A percentile compares a stretch with the other conserved stretches of the same genome.
These are phyloP conservation scores for Setomelanomma holmii DNA, from an alignment of 2,329 filamentous ascomycete species.

Conservation along the genomic window DNA sequence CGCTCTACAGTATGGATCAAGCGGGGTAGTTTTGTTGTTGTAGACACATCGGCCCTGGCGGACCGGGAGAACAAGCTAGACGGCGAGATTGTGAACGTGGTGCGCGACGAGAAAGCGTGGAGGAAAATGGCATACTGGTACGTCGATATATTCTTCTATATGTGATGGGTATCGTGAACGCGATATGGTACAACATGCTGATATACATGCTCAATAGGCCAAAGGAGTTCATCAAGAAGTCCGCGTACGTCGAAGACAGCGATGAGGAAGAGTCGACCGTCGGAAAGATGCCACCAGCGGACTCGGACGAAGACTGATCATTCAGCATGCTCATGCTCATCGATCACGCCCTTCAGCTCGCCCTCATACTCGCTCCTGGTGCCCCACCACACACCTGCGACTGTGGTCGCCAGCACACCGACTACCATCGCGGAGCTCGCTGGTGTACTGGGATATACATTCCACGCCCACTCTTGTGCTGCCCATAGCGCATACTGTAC, in stretches of 20 bases:
- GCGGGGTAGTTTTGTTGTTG: conserved; percentile 83
- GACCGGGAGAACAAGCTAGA: conserved; percentile 77
- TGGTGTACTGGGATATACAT: conserved; percentile 83
- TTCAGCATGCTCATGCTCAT: conserved; percentile 42
- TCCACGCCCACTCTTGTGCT: conserved; percentile 91
- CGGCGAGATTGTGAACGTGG: conserved; percentile 92
- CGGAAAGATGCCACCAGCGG: conserved; percentile 84
- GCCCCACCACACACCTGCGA: conserved; percentile 68
- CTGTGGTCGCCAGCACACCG: conserved; percentile 70
- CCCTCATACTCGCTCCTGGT: conserved; percentile 55
- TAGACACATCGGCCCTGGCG: conserved; percentile 73
- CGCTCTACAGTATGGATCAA: conserved; percentile 94
- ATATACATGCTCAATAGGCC: conserved; percentile 65
- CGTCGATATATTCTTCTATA: conserved; percentile 12
- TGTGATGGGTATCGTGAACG: conserved; percentile 27
- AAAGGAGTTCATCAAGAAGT: conserved; percentile 74
- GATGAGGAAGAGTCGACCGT: conserved; percentile 80
- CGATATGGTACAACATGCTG: conserved; percentile 23
- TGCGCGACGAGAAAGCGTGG: conserved; percentile 91
- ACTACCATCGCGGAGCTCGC: conserved; percentile 73
- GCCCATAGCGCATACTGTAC: conserved; percentile 74
- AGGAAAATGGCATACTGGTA: conserved; percentile 86
- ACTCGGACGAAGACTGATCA: conserved; percentile 70
- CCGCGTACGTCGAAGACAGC: conserved; percentile 66
- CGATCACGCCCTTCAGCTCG: conserved; percentile 34